Base-by-base conservation (phyloP, 1,139 yeast genomes). In the Candida tetrigidarum region DNA sequence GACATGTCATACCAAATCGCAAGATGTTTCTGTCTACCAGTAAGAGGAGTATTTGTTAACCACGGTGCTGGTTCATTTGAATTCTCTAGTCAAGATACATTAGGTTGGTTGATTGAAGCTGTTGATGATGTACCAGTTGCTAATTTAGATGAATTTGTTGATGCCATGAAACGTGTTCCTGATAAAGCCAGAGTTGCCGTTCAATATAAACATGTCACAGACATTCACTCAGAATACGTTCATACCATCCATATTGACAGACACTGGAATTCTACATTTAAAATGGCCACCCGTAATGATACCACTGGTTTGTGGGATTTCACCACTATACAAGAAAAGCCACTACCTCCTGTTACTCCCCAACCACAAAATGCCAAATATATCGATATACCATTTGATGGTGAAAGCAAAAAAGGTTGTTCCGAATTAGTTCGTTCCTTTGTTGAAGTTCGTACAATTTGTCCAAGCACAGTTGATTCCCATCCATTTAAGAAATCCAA, bases 1-100 rank as follows among this genome's bases (percentile, higher is more conserved):
- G 83, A 87, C 44, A 68, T 91, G 52, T 86, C 96, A 38, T 92
- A 91, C 62, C 97, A 91, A 64, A 76, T 90, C 66, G 97, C 97
- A 2, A 78, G 96, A 59, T 77, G 84, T 44, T 89, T 83, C 60
- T 89, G 95, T 40, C 78, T 90, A 35, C 95, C 97, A 0, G 92
- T 87, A 4, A 78, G 72, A 52, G 97, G 97, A 30, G 96, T 91
- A 0, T 90, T 81, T 59, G 76, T 89, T 38, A 84, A 87, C 54
- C 82, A 86, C 53, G 90, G 96, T 0, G 74, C 86, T 3, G 95
- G 95, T 0, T 85, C 95, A 0, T 90, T 90, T 66, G 81, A 79
- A 48, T 67, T 86, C 40, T 83, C 84, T 34, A 62, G 74, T 10
- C 76, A 71, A 49, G 88, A 85, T 44, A 74, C 78, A 42, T 73